Base-by-base conservation (phyloP, 2,329 filamentous ascomycete genomes). In the Harringtonia aguacate region DNA sequence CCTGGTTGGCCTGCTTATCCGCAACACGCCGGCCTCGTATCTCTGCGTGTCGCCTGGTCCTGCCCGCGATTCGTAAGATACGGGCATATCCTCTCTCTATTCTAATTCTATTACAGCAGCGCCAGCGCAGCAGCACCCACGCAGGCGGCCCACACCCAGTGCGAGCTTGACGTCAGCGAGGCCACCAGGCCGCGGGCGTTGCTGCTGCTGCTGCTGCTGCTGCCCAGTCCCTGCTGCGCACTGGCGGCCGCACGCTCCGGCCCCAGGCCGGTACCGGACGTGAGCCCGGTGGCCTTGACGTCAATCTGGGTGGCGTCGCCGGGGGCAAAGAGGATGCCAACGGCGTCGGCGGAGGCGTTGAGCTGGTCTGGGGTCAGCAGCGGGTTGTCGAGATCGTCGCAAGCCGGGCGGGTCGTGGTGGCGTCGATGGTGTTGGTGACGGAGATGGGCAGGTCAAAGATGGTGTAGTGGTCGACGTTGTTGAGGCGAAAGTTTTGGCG, bases 401-500 rank as follows among this genome's bases (percentile, higher is more conserved):
- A 79, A 13, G 54, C 45, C 13, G 58, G 56, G 13, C 59, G 51
- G 14, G 59, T 53, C 20, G 58, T 58, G 18, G 56, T 54, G 28
- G 60, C 56, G 9, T 65, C 56, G 50, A 86, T 84, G 33, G 64
- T 67, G 57, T 86, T 86, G 7, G 79, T 82, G 31, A 85, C 73
- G 4, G 71, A 69, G 51, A 86, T 80, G 17, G 81, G 81, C 13
- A 85, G 62, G 51, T 86, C 78, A 53, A 84, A 84, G 43, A 86
- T 73, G 9, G 80, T 84, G 58, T 85, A 85, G 52, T 76, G 70
- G 38, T 81, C 68, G 2, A 69, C 67, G 13, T 67, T 71, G 55
- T 85, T 83, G 44, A 84, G 66, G 13, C 77, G 71, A 58, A 83
- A 86, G 53, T 72, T 79, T 54, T 86, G 81, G 44, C 80, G 79